These are phyloP conservation scores for Penicillium frequentans DNA, from an alignment of 2,329 filamentous ascomycete genomes.

Conservation along the genomic window DNA sequence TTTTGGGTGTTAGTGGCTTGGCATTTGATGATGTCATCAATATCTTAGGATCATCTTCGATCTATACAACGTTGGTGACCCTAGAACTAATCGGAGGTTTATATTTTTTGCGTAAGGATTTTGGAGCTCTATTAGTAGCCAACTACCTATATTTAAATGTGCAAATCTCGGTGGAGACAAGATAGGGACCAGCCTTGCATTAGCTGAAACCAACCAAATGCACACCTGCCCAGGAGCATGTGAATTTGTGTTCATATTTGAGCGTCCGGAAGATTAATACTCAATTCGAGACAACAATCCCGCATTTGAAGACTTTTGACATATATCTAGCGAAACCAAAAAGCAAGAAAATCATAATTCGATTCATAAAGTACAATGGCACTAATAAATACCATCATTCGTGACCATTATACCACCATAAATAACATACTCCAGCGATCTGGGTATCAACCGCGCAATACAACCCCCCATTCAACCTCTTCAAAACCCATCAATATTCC, in stretches of 20 bases:
- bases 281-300: too few relatives aligned
- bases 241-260: too few relatives aligned
- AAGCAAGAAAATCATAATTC: not conserved
- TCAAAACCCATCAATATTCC: conserved; percentile 15
- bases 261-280: too few relatives aligned
- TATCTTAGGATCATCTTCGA: not conserved
- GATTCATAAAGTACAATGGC: not conserved
- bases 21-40: conserved; percentile 13
- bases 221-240: too few relatives aligned
- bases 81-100: not conserved
- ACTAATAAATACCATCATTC: not conserved
- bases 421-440: not conserved
- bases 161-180: too few relatives aligned
- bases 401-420: not conserved
- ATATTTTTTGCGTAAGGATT: not conserved
- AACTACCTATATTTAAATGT: too few relatives aligned
- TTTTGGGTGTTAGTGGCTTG: conserved; percentile 26
- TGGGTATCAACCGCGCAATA: not conserved
- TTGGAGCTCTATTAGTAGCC: too few relatives aligned
- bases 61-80: not conserved
- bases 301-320: too few relatives aligned
- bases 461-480: too few relatives aligned
- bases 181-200: too few relatives aligned
- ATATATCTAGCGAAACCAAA: too few relatives aligned
- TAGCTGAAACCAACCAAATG: too few relatives aligned